Percentiles rank a stretch among this genome's conserved stretches.
Evolutionary conservation across 1,139 yeast genomes (phyloP).

Genomic region (Nakaseomyces nivariensis): DNA sequence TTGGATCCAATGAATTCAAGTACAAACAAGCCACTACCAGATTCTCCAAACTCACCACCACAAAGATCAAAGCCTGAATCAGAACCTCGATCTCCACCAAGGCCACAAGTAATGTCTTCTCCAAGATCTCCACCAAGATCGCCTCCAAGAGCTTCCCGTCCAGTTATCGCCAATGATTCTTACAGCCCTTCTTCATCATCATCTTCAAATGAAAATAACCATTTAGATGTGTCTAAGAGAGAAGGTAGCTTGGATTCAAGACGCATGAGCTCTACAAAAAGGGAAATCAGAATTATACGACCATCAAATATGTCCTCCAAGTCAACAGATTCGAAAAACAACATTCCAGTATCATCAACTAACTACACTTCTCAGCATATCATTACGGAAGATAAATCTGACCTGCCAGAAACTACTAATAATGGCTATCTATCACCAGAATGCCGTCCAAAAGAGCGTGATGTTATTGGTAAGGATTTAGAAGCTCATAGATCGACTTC

Average conservation of each 20-base stretch:
- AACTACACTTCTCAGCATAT: background rate
- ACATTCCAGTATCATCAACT: background rate
- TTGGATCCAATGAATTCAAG: background rate
- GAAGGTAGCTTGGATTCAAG: background rate
- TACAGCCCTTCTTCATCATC: background rate
- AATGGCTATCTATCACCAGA: background rate
- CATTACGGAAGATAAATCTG: background rate
- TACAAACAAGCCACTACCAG: background rate
- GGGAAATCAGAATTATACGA: background rate
- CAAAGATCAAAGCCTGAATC: background rate
- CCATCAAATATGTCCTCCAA: background rate
- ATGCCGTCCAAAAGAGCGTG: constrained; percentile 1
- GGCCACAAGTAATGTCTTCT: background rate
- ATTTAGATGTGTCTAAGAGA: background rate
- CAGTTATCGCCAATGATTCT: background rate
- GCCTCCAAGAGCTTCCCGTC: background rate
- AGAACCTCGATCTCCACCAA: constrained; percentile 1
- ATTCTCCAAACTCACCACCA: background rate
- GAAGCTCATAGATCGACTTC: background rate
- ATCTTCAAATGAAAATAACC: background rate
- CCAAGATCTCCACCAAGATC: background rate
- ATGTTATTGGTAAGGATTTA: background rate
- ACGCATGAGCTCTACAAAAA: background rate
- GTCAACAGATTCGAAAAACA: background rate
- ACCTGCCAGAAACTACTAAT: background rate